Base-by-base conservation (phyloP, 768 basidiomycete genomes). In the Lentinula boryana region DNA sequence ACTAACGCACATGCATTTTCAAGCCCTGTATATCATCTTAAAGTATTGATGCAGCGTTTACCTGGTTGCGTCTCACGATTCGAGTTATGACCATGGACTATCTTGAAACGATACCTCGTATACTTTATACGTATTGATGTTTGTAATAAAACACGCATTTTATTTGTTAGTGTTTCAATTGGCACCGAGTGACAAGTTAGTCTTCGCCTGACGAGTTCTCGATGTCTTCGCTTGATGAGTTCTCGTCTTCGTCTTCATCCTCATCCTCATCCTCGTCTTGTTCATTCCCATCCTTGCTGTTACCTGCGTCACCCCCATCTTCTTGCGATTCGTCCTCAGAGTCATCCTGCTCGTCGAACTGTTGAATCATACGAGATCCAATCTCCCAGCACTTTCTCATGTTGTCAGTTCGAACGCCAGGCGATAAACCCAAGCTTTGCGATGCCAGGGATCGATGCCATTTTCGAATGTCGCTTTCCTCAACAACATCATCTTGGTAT, bases 401-500 rank as follows among this genome's bases (percentile, higher is more conserved):
- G 65, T 86, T 87, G 58, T 87, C 88, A 35, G 71, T 68, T 40
- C 76, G 67, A 21, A 66, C 63, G 4, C 75, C 76, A 12, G 72
- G 63, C 56, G 76, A 78, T 23, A 76, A 64, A 7, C 76, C 82
- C 56, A 76, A 77, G 35, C 81, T 89, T 68, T 78, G 80, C 32
- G 86, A 83, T 52, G 68, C 74, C 23, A 83, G 80, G 54, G 75
- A 78, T 57, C 71, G 76, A 71, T 95, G 87, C 96, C 96, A 99
- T 53, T 76, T 79, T n/a, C 91, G 84, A 64, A 98, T 88, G 64
- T 93, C 88, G 55, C 93, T 89, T 67, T 95, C 94, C 53, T 91
- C 91, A 2, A 97, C 86, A 49, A 97, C 83, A 70, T 99, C 96
- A n/a, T 82, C 80, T 68, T 96, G 91, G 72, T 98, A 99, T 13